Evolutionary conservation across 495 filamentous ascomycete species (phyloP).

Genomic region (Lophium mytilinum): DNA sequence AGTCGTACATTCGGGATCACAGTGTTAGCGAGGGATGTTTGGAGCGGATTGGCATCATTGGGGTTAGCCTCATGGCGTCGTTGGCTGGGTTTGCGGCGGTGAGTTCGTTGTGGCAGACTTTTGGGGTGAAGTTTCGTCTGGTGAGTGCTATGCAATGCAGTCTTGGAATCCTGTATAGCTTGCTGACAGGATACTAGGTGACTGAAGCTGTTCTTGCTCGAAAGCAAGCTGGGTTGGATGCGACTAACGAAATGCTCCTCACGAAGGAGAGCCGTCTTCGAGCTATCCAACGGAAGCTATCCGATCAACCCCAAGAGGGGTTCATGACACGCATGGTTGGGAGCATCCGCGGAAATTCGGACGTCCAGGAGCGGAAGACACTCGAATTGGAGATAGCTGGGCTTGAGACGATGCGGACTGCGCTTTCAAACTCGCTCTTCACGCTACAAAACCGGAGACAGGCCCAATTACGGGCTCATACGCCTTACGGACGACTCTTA

Average conservation of each 20-base stretch:
- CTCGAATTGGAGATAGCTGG: constrained; percentile 71
- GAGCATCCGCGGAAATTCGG: constrained; percentile 51
- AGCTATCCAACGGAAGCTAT: constrained; percentile 55
- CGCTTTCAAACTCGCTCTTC: constrained; percentile 52
- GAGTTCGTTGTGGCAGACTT: constrained; percentile 71
- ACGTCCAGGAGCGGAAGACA: constrained; percentile 54
- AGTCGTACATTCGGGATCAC: constrained; percentile 29
- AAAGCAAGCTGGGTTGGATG: constrained; percentile 64
- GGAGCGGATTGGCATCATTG: constrained; percentile 70
- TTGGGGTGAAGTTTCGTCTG: constrained; percentile 50
- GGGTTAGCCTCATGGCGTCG: constrained; percentile 72
- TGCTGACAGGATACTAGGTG: constrained; percentile 29
- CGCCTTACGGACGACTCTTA: constrained; percentile 51
- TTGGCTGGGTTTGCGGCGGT: constrained; percentile 77
- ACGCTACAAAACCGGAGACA: constrained; percentile 49
- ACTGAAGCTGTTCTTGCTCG: constrained; percentile 63
- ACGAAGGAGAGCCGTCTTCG: constrained; percentile 61
- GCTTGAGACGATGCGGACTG: constrained; percentile 63
- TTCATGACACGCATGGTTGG: constrained; percentile 62
- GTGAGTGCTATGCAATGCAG: constrained; percentile 7
- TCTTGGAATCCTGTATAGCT: background rate
- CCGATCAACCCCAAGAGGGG: constrained; percentile 43
- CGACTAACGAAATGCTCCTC: constrained; percentile 64
- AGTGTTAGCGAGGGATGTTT: constrained; percentile 62
- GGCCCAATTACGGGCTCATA: constrained; percentile 54